Percentiles rank a stretch among this genome's conserved stretches.
These are phyloP conservation scores for Prunus campanulata DNA, from an alignment of 306 rosid species.

Conservation along the genomic window DNA sequence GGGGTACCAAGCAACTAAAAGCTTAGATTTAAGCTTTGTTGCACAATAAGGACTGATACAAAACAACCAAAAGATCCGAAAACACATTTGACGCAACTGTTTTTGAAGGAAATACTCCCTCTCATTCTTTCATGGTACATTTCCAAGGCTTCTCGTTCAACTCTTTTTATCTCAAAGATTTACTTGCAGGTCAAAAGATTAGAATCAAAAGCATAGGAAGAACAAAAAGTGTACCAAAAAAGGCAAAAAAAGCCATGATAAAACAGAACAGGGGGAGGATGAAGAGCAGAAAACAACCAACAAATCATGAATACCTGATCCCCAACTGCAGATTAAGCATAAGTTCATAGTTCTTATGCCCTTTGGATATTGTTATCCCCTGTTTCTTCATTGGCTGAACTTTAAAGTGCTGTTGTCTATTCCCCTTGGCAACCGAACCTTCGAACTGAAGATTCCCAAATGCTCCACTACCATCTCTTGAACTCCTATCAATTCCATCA, in stretches of 20 bases:
- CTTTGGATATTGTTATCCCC: constrained; percentile 80
- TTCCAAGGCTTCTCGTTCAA: neutral
- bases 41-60: neutral
- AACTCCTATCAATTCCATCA: constrained; percentile 30
- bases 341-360: constrained; percentile 87
- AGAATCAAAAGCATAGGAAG: neutral
- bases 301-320: constrained; percentile 69
- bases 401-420: constrained; percentile 26
- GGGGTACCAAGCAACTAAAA: neutral
- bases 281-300: constrained; percentile 16
- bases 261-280: neutral
- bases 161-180: neutral
- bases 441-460: constrained; percentile 33
- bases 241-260: neutral
- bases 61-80: neutral
- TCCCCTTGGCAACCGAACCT: constrained; percentile 28
- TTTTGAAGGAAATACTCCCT: neutral
- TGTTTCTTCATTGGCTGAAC: constrained; percentile 56
- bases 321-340: constrained; percentile 99
- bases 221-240: neutral
- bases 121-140: neutral
- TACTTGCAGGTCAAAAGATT: neutral
- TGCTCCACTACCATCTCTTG: constrained; percentile 33
- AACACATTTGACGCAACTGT: neutral
- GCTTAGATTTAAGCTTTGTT: neutral